A percentile compares a stretch with the other conserved stretches of the same genome.
Evolutionary conservation across 352 stramenopile genomes (phyloP).

Genomic region (Phytopythium kandeliae): DNA sequence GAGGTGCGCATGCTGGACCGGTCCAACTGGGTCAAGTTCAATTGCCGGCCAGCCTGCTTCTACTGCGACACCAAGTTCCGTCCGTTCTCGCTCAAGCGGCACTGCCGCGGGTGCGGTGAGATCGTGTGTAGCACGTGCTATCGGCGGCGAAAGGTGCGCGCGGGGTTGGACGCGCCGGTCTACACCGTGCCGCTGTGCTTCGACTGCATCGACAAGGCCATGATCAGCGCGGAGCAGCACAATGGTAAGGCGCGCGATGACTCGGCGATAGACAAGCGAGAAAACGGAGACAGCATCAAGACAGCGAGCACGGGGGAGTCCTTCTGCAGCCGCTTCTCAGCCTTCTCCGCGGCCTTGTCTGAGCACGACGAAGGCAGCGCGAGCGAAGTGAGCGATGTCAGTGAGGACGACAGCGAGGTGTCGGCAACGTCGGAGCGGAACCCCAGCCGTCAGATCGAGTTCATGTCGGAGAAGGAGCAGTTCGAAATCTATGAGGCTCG

Average conservation of each 20-base stretch:
- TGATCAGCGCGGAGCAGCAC: slow-evolving; percentile 17
- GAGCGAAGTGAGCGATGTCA: slow-evolving; percentile 29
- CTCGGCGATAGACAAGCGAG: slow-evolving; percentile 8
- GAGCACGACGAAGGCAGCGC: slow-evolving; percentile 23
- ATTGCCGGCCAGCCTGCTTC: slow-evolving; percentile 63
- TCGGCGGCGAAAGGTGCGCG: slow-evolving; percentile 40
- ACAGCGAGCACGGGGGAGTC: slow-evolving; percentile 28
- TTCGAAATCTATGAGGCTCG: slow-evolving; percentile 43
- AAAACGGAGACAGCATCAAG: slow-evolving; percentile 25
- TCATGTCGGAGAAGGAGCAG: slow-evolving; percentile 35
- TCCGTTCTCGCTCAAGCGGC: slow-evolving; percentile 67
- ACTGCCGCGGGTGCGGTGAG: slow-evolving; percentile 77
- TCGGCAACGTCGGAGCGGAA: slow-evolving; percentile 8
- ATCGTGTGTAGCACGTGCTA: slow-evolving; percentile 78
- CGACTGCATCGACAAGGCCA: slow-evolving; percentile 73
- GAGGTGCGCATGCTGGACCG: slow-evolving; percentile 40
- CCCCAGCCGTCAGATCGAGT: slow-evolving; percentile 24
- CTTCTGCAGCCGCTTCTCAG: slow-evolving; percentile 30
- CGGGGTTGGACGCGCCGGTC: slow-evolving; percentile 4
- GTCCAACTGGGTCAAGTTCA: slow-evolving; percentile 73
- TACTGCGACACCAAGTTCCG: slow-evolving; percentile 77
- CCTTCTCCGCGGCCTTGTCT: slow-evolving; percentile 24
- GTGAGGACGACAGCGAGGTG: slow-evolving; percentile 16
- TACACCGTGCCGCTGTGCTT: slow-evolving; percentile 60
- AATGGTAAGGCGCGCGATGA: slow-evolving; percentile 5